Evolutionary conservation across 176 grass and related monocot species (phyloP), one percentile per base, ranked within the genome.

Genomic region (Aegilops speltoides): DNA sequence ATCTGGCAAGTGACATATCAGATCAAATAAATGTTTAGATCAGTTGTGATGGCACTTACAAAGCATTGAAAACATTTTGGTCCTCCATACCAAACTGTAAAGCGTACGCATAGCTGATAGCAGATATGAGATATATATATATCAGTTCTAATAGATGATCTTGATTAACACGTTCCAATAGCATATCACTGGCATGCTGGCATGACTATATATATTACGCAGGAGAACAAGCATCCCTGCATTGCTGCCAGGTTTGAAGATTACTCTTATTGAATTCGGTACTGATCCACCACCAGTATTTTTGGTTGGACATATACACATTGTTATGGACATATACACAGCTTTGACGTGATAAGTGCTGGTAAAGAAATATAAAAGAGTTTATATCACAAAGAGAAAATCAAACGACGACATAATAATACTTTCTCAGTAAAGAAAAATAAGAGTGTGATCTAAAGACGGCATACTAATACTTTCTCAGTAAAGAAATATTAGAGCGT

Each of bases 61-160:
- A 84, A 88, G 64, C 74, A 16, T 52, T 31, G 23, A 77, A 26
- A 16, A 24, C 25, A n/a, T 34, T 66, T 14, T 10, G 36, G 37
- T 78, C 50, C 8, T 56, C 87, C 22, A 79, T 52, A 65, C 34
- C 79, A 72, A 63, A 80, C 16, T 26, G 52, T 46, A 22, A 32
- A 19, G n/a, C 33, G 5, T 54, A 71, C 59, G 13, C 10, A 37
- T 37, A 32, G 50, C 17, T 33, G 6, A 9, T 66, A 78, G 22
- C 15, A 71, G 45, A 59, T 72, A 43, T 40, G 26, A 77, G 45
- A 48, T 59, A 84, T 76, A 48, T 59, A 84, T 76, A 25, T n/a
- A 4, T 63, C 38, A 38, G 64, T 50, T 23, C 26, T 40, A 83
- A 28, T 24, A 83, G 43, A 78, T 2, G 4, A 60, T 59, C 77